Evolutionary conservation across 2,329 filamentous ascomycete genomes (phyloP).

Genomic region (Moelleriella libera): DNA sequence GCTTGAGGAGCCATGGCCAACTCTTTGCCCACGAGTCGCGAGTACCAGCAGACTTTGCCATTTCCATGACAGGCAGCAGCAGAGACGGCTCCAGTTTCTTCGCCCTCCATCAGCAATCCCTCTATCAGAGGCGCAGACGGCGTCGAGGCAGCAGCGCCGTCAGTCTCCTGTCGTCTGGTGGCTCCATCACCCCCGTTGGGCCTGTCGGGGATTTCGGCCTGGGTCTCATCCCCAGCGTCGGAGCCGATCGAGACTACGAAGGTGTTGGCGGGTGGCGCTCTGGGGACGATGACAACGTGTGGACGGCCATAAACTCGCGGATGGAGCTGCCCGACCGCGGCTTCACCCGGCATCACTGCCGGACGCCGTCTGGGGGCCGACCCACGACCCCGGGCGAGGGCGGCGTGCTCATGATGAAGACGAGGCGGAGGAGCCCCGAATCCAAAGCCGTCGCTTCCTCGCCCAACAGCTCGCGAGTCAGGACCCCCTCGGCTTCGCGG

Average conservation of each 20-base stretch:
- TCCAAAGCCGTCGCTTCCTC: slow-evolving; percentile 13
- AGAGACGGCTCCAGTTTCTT: slow-evolving; percentile 7
- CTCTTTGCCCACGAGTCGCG: slow-evolving; percentile 3
- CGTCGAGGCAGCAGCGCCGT: slow-evolving; percentile 20
- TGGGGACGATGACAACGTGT: slow-evolving; percentile 28
- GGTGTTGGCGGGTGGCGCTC: slow-evolving; percentile 45
- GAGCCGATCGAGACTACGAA: slow-evolving; percentile 42
- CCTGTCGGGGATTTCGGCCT: slow-evolving; percentile 21
- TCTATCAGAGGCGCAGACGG: slow-evolving; percentile 11
- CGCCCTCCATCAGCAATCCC: slow-evolving; percentile 4
- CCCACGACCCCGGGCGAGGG: slow-evolving; percentile 24
- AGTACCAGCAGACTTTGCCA: slow-evolving; percentile 6
- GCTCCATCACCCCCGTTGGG: slow-evolving; percentile 18
- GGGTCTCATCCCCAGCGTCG: slow-evolving; percentile 30
- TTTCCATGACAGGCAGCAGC: slow-evolving; percentile 7
- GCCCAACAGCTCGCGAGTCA: slow-evolving; percentile 32
- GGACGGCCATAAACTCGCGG: slow-evolving; percentile 38
- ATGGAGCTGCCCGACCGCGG: slow-evolving; percentile 32
- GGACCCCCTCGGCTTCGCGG: slow-evolving; percentile 30
- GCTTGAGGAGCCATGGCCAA: slow-evolving; percentile 18
- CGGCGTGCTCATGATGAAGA: slow-evolving; percentile 29
- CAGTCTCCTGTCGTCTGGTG: slow-evolving; percentile 15
- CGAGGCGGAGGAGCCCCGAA: slow-evolving; percentile 20
- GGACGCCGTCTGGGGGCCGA: slow-evolving; percentile 24
- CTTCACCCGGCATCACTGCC: slow-evolving; percentile 24